Evolutionary conservation across 1,284 basidiomycete species (phyloP).

Genomic region (Microbotryomycetes sp.): DNA sequence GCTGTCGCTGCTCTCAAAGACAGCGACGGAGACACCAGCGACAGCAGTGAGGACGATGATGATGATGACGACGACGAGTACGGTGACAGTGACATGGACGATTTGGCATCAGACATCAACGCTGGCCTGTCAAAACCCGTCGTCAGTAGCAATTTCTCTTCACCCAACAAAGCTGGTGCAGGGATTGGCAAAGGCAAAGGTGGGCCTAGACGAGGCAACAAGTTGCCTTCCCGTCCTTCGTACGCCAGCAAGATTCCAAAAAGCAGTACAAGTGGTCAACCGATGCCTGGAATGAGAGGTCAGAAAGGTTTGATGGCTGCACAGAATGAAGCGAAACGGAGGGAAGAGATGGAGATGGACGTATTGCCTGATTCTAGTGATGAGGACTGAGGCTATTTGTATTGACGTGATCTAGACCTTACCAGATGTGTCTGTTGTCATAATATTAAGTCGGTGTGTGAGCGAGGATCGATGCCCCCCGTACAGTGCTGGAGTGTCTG

Average conservation of each 20-base stretch:
- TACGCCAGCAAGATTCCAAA: background rate
- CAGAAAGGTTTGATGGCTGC: background rate
- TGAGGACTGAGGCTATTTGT: too few relatives aligned
- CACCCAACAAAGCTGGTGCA: background rate
- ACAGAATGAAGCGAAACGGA: background rate
- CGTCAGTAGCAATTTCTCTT: background rate
- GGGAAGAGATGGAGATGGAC: background rate
- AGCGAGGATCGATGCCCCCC: too few relatives aligned
- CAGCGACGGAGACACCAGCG: background rate
- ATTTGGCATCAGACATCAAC: background rate
- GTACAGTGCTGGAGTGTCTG: too few relatives aligned
- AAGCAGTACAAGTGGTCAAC: background rate
- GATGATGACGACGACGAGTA: background rate
- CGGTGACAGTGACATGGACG: background rate
- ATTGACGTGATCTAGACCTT: too few relatives aligned
- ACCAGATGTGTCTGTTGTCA: background rate
- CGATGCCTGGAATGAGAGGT: background rate
- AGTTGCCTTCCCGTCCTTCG: background rate
- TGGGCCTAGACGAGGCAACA: background rate
- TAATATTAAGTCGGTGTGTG: background rate
- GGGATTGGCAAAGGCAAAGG: background rate
- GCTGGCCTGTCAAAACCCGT: background rate
- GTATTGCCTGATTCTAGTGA: background rate
- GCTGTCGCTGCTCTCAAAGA: background rate
- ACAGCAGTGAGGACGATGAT: conserved; percentile 2